A percentile compares a stretch with the other conserved stretches of the same genome.
Evolutionary conservation across 495 filamentous ascomycete genomes (phyloP).

Genomic region (Penicillium goetzii): DNA sequence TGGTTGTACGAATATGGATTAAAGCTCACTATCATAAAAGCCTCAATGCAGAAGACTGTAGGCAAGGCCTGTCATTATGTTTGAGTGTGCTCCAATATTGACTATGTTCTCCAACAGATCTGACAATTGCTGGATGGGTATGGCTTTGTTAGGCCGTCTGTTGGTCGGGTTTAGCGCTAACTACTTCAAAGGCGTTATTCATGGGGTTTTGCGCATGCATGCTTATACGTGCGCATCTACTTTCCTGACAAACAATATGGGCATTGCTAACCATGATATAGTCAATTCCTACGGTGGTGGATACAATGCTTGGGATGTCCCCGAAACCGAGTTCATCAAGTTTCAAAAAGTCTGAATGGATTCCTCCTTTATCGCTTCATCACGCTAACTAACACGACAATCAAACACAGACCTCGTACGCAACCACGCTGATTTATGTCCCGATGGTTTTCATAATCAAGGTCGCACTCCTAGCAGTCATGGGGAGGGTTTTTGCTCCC

Average conservation of each 20-base stretch:
- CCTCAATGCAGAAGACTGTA: conserved; percentile 5
- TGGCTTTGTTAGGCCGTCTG: not conserved
- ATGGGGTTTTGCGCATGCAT: conserved; percentile 1
- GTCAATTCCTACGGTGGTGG: not conserved
- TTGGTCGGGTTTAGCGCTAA: not conserved
- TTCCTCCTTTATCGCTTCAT: not conserved
- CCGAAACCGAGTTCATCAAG: not conserved
- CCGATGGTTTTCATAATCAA: not conserved
- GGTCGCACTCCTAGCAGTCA: not conserved
- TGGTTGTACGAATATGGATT: not conserved
- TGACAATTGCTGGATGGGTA: conserved; percentile 1
- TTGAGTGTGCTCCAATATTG: not conserved
- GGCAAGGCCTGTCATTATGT: not conserved
- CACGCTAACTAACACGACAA: not conserved
- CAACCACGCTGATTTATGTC: not conserved
- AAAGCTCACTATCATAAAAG: not conserved
- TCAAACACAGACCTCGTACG: not conserved
- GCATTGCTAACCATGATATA: not conserved
- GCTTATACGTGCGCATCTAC: not conserved
- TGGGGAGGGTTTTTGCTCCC: conserved; percentile 3
- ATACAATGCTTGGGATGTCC: conserved; percentile 8
- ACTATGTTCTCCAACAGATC: not conserved
- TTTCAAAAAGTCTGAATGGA: not conserved
- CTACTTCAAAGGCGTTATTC: not conserved
- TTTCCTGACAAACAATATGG: not conserved